Conservation (phyloP, 306 rosid genomes). For the Quercus rubra region DNA sequence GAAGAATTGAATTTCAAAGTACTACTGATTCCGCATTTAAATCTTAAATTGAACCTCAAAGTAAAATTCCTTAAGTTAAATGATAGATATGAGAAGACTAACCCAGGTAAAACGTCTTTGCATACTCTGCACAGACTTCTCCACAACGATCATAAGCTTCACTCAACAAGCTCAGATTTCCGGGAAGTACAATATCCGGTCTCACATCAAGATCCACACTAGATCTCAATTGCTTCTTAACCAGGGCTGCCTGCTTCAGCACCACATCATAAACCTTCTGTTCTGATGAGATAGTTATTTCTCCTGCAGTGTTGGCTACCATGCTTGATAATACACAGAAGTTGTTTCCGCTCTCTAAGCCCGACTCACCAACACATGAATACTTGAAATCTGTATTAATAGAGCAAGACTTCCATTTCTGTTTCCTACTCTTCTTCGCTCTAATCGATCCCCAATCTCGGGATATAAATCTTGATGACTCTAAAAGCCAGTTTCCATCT, state of each 20-base stretch:
- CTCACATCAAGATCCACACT: conserved; percentile 46
- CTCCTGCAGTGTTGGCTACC: conserved; percentile 61
- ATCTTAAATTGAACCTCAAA: conserved; percentile 12
- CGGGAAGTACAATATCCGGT: conserved; percentile 58
- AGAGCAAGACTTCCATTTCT: conserved; percentile 34
- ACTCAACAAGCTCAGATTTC: conserved; percentile 52
- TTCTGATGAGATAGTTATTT: conserved; percentile 50
- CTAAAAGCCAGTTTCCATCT: conserved; percentile 33
- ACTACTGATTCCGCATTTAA: background rate
- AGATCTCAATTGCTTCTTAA: conserved; percentile 53
- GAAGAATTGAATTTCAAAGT: conserved; percentile 12
- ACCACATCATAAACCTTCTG: conserved; percentile 72
- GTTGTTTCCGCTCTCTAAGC: conserved; percentile 36
- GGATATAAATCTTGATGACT: conserved; percentile 36
- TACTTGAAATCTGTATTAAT: conserved; percentile 41
- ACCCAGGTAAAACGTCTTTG: conserved; percentile 63
- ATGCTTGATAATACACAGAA: conserved; percentile 47
- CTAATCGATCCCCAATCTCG: conserved; percentile 33
- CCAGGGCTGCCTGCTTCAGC: conserved; percentile 69
- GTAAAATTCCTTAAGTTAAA: conserved; percentile 33
- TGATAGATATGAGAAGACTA: conserved; percentile 44
- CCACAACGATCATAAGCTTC: conserved; percentile 65
- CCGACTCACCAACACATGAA: conserved; percentile 43
- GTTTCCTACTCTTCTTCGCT: conserved; percentile 34
- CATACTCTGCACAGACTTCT: conserved; percentile 59